Conservation (phyloP, 2,329 filamentous ascomycete species). For the Dothideomycetes sp. region DNA sequence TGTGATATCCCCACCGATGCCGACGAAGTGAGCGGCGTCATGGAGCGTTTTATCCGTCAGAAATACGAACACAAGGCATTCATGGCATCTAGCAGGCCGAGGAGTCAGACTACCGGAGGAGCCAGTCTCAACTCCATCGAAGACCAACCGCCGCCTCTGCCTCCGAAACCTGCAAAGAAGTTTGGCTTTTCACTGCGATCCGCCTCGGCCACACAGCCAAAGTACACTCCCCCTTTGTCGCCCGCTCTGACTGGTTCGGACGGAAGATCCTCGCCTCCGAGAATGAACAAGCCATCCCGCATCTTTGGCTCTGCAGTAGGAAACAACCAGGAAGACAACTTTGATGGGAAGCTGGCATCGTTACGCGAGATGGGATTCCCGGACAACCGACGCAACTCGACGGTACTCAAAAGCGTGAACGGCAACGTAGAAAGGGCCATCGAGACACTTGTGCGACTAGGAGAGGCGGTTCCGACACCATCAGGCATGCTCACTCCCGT, state of each 20-base stretch:
- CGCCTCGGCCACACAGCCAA: constrained; percentile 60
- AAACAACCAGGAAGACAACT: constrained; percentile 42
- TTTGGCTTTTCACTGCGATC: constrained; percentile 58
- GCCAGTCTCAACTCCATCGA: constrained; percentile 42
- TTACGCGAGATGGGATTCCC: constrained; percentile 87
- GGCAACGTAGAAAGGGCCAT: constrained; percentile 81
- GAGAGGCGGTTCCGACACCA: constrained; percentile 52
- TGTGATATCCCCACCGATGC: constrained; percentile 79
- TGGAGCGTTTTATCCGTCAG: constrained; percentile 90
- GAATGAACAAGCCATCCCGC: constrained; percentile 54
- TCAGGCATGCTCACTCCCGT: constrained; percentile 26
- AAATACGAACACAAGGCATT: constrained; percentile 71
- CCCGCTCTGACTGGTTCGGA: constrained; percentile 22
- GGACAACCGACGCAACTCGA: constrained; percentile 71
- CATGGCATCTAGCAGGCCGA: constrained; percentile 23
- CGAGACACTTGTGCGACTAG: constrained; percentile 73
- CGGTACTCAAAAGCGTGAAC: constrained; percentile 71
- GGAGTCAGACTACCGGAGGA: constrained; percentile 45
- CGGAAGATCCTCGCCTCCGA: constrained; percentile 19
- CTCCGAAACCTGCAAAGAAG: constrained; percentile 51
- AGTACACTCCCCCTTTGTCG: constrained; percentile 33
- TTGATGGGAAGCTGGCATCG: constrained; percentile 66
- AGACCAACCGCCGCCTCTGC: constrained; percentile 48
- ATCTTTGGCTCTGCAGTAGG: constrained; percentile 61
- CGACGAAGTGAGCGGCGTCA: constrained; percentile 85